Conservation (phyloP, 1,284 basidiomycete species). For the Pyrrhoderma noxium region DNA sequence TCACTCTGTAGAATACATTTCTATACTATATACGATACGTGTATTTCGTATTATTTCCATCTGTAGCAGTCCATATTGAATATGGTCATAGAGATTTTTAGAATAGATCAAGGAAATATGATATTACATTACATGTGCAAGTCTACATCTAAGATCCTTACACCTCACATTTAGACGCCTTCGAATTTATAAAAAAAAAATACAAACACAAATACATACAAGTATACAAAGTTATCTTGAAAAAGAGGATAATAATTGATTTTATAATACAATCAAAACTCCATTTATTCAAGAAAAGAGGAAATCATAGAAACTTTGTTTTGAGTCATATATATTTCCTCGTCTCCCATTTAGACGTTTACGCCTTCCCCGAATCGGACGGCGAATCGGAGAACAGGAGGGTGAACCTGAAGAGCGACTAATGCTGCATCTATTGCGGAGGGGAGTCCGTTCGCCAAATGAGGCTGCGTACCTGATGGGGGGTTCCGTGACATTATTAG, state of each 20-base stretch:
- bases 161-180: no score
- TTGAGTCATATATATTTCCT: not conserved
- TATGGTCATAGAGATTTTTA: not conserved
- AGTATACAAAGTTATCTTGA: no score
- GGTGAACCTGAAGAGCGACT: slow-evolving; percentile 14
- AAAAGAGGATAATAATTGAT: not conserved
- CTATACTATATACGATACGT: no score
- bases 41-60: not conserved
- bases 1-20: no score
- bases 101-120: no score
- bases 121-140: not conserved
- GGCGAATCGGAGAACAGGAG: slow-evolving; percentile 21
- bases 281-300: slow-evolving; percentile 29
- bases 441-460: slow-evolving; percentile 6
- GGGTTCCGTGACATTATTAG: slow-evolving; percentile 8
- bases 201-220: not conserved
- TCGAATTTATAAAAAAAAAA: not conserved
- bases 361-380: slow-evolving; percentile 23
- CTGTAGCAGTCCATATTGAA: not conserved
- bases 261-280: not conserved
- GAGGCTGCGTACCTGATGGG: slow-evolving; percentile 16
- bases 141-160: no score
- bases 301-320: slow-evolving; percentile 35
- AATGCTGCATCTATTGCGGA: slow-evolving; percentile 30
- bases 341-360: slow-evolving; percentile 5